Evolutionary conservation across 2,329 filamentous ascomycete species (phyloP).

Genomic region (Ceratocystiopsis brevicomis): DNA sequence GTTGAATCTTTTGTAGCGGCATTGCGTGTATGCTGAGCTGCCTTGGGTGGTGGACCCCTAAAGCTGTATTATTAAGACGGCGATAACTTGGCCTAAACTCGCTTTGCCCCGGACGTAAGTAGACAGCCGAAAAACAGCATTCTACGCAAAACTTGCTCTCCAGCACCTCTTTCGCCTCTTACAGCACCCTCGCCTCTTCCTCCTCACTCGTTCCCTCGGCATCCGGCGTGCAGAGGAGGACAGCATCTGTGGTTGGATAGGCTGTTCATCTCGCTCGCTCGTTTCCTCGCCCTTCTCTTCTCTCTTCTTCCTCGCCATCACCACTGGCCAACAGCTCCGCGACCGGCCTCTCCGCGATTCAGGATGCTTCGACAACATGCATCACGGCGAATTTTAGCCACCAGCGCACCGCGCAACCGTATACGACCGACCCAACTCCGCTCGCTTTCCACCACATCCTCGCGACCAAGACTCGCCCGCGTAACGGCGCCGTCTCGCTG

Average conservation of each 20-base stretch:
- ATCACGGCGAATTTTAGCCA: conserved; percentile 6
- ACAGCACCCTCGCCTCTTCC: too few relatives aligned
- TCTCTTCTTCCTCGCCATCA: neutral
- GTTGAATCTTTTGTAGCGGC: too few relatives aligned
- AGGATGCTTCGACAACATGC: conserved; percentile 10
- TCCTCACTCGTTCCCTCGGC: too few relatives aligned
- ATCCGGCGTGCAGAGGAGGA: neutral
- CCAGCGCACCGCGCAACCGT: neutral
- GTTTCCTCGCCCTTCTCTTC: neutral
- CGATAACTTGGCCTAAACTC: neutral
- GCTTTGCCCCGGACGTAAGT: too few relatives aligned
- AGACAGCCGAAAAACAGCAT: too few relatives aligned
- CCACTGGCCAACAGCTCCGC: neutral
- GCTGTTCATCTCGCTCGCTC: too few relatives aligned
- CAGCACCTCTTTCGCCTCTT: too few relatives aligned
- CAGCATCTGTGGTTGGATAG: neutral
- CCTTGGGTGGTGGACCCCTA: too few relatives aligned
- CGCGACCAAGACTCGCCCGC: neutral
- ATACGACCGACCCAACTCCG: conserved; percentile 1
- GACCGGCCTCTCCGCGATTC: conserved; percentile 1
- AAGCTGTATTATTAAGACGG: neutral
- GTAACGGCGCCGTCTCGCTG: too few relatives aligned
- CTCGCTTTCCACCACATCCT: conserved; percentile 1
- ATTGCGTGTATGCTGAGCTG: too few relatives aligned
- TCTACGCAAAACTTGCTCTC: too few relatives aligned